These are phyloP conservation scores for Coriaria nepalensis DNA, from an alignment of 306 rosid species.

Conservation along the genomic window DNA sequence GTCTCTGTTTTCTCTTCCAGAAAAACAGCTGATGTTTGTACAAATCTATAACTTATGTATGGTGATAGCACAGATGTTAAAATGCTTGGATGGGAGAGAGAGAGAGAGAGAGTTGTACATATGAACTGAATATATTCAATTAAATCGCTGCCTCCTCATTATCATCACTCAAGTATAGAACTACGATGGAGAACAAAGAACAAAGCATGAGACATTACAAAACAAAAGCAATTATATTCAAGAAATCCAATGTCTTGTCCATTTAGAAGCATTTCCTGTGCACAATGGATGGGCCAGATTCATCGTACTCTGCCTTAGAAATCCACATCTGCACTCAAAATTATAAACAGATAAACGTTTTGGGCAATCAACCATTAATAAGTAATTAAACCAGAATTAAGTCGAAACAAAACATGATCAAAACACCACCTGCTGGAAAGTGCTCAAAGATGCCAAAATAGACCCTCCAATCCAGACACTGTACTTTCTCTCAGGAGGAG, in stretches of 20 bases:
- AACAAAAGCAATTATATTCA: constrained; percentile 6
- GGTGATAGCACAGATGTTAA: neutral
- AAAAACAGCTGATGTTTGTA: constrained; percentile 1
- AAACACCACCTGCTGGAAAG: constrained; percentile 88
- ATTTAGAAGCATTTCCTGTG: constrained; percentile 94
- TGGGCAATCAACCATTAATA: constrained; percentile 3
- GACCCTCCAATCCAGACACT: constrained; percentile 99
- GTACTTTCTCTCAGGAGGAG: constrained; percentile 97
- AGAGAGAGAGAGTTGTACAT: too few relatives aligned
- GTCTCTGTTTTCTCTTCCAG: neutral
- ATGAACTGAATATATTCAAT: constrained; percentile 22
- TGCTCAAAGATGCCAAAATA: constrained; percentile 97
- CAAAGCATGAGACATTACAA: constrained; percentile 30
- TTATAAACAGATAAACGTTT: constrained; percentile 2
- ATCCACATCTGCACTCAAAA: constrained; percentile 86
- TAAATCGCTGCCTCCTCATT: constrained; percentile 33
- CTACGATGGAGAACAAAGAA: constrained; percentile 32
- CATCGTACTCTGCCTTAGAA: constrained; percentile 94
- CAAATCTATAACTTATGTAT: neutral
- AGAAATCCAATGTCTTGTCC: constrained; percentile 23
- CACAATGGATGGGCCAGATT: constrained; percentile 95
- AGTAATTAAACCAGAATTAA: neutral
- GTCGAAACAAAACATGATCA: too few relatives aligned
- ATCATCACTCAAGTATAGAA: constrained; percentile 39
- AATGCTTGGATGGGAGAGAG: constrained; percentile 7